Evolutionary conservation across 306 rosid species (phyloP).

Genomic region (Rosa chinensis): DNA sequence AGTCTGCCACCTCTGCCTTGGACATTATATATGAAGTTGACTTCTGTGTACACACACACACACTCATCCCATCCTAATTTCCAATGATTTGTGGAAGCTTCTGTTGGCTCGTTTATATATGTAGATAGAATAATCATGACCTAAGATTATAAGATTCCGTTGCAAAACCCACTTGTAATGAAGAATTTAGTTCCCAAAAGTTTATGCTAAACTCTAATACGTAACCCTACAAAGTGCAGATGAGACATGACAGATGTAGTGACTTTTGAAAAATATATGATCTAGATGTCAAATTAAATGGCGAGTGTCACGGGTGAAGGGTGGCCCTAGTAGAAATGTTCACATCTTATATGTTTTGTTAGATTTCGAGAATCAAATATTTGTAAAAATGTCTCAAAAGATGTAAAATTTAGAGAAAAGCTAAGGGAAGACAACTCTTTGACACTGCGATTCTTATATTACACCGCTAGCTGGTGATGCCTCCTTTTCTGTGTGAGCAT

Average conservation of each 20-base stretch:
- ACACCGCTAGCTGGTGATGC: not conserved
- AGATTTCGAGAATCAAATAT: not conserved
- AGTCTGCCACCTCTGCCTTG: not conserved
- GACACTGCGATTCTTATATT: not conserved
- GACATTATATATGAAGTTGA: slow-evolving; percentile 10
- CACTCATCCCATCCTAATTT: not conserved
- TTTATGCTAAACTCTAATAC: not conserved
- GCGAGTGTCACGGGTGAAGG: not conserved
- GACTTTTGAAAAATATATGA: not conserved
- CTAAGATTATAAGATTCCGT: not conserved
- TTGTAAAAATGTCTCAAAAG: not conserved
- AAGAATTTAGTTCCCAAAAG: not conserved
- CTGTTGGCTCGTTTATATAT: not conserved
- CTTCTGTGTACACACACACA: not conserved
- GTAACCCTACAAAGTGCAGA: not conserved
- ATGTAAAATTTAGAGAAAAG: not conserved
- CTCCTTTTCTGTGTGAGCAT: not conserved
- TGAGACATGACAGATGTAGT: not conserved
- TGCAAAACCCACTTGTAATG: not conserved
- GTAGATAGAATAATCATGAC: not conserved
- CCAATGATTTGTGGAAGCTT: not conserved
- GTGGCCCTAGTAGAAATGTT: not conserved
- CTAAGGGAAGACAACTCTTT: not conserved
- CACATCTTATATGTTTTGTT: not conserved
- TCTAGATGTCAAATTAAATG: not conserved